Percentiles rank a stretch among this genome's conserved stretches.
Conservation (phyloP, 1,284 basidiomycete genomes). For the Moniliella sp. region DNA sequence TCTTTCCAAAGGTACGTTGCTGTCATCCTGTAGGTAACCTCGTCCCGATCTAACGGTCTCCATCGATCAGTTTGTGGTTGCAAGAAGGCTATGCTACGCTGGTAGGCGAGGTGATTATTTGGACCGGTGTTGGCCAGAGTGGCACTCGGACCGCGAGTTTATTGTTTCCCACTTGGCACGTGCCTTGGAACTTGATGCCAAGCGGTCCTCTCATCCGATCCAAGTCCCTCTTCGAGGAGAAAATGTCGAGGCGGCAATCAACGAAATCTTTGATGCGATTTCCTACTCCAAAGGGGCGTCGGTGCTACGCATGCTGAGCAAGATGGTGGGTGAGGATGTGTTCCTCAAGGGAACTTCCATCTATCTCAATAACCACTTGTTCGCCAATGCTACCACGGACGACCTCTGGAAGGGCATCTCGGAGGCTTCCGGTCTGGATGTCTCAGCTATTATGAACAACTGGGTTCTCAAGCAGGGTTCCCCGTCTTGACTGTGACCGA, state of each 20-base stretch:
- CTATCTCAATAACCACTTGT: constrained; percentile 67
- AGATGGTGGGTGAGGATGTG: constrained; percentile 57
- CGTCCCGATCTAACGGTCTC: background rate
- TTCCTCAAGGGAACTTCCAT: constrained; percentile 43
- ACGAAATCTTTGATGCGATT: constrained; percentile 30
- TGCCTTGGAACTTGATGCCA: constrained; percentile 63
- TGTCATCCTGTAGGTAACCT: too few species aligned
- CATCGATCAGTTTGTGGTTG: constrained; percentile 36
- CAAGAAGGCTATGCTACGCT: constrained; percentile 59
- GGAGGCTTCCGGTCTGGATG: constrained; percentile 54
- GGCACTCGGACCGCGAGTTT: constrained; percentile 41
- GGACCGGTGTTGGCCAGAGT: constrained; percentile 42
- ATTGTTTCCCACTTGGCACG: constrained; percentile 39
- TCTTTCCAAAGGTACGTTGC: too few species aligned
- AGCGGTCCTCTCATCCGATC: constrained; percentile 78
- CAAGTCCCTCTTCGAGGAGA: constrained; percentile 47
- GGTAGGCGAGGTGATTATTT: constrained; percentile 60
- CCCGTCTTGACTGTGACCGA: constrained; percentile 73
- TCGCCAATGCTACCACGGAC: constrained; percentile 60
- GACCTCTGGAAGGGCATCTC: constrained; percentile 78
- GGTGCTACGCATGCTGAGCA: constrained; percentile 83
- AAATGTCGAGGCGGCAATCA: constrained; percentile 28
- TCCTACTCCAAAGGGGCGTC: constrained; percentile 36
- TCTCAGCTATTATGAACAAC: constrained; percentile 64
- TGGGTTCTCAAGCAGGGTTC: constrained; percentile 62